Evolutionary conservation across 768 basidiomycete genomes (phyloP).

Genomic region (Amanita fuliginea): DNA sequence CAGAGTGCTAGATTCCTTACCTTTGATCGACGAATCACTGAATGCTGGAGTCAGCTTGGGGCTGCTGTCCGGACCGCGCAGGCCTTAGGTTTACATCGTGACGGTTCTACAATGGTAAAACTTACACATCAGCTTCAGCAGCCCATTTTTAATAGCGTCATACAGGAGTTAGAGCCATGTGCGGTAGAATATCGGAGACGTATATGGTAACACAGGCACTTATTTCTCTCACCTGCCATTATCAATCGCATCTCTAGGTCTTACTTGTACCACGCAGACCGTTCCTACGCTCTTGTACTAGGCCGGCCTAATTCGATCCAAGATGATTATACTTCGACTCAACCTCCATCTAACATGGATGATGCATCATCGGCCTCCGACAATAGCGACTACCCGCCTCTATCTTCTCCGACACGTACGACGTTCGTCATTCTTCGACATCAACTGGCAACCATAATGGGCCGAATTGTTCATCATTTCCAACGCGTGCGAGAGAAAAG

Average conservation of each 20-base stretch:
- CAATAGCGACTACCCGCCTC: slow-evolving; percentile 40
- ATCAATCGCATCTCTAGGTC: slow-evolving; percentile 37
- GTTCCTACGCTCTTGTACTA: slow-evolving; percentile 84
- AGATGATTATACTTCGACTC: slow-evolving; percentile 80
- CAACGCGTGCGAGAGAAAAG: slow-evolving; percentile 71
- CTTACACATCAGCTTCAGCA: background rate
- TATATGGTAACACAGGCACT: slow-evolving; percentile 50
- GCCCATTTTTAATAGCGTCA: slow-evolving; percentile 5
- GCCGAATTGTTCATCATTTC: slow-evolving; percentile 87
- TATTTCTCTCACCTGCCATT: background rate
- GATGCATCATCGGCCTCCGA: slow-evolving; percentile 38
- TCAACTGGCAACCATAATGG: slow-evolving; percentile 73
- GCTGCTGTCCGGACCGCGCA: slow-evolving; percentile 90
- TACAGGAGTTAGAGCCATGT: slow-evolving; percentile 58
- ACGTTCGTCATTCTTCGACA: slow-evolving; percentile 86
- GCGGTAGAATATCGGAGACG: slow-evolving; percentile 83
- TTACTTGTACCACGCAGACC: slow-evolving; percentile 88
- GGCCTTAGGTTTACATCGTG: slow-evolving; percentile 85
- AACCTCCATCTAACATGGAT: slow-evolving; percentile 62
- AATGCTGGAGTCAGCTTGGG: slow-evolving; percentile 94
- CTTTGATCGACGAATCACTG: slow-evolving; percentile 79
- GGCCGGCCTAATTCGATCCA: slow-evolving; percentile 87
- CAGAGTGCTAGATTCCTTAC: slow-evolving; percentile 50
- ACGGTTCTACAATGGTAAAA: slow-evolving; percentile 72
- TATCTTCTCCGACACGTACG: slow-evolving; percentile 68